Evolutionary conservation across 768 basidiomycete species (phyloP), one percentile per base, ranked within the genome.

Genomic region (Saitozyma sp.): DNA sequence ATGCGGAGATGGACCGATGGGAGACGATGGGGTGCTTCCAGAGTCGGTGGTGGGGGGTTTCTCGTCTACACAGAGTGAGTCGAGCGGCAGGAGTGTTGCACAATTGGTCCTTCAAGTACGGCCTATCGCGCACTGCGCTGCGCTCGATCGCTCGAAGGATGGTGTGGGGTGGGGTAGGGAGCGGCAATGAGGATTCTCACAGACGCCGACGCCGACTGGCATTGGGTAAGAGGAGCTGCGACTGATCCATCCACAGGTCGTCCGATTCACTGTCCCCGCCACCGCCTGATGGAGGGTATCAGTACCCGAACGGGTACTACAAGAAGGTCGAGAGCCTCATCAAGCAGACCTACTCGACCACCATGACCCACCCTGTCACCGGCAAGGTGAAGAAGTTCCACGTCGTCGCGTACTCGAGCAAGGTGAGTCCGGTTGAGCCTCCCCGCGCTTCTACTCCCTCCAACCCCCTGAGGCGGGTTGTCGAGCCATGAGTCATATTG

Each of bases 261-360:
- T 65, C 64, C 13, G 61, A 69, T 20, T 58, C 52, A 16, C 48
- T 50, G 9, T 64, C 69, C 29, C 69, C 70, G 14, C 57, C 64
- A 14, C 56, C 54, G 13, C 58, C 56, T 39, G 60, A 65, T 19
- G 45, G 20, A 37, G 14, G 17, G 6, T 13, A 48, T 60, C 20
- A 16, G 16, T 10, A 20, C 29, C 50, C 55, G 17, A 41, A 59
- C 39, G 9, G 38, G 17, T 48, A 54, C 48, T 14, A 59, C 55
- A 62, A 58, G 6, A 16, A 58, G 10, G 49, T 58, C 3, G 77
- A 73, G 41, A 59, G 70, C 14, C 61, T 78, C 17, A 67, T 78
- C 73, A 78, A 78, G 60, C 77, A 78, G 52, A 78, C 77, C 6
- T 78, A 73, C 59, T 73, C 73, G 20, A 75, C 75, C 19, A 67